Percentiles rank a stretch among this genome's conserved stretches.
These are phyloP conservation scores for Cryphonectria japonica DNA, from an alignment of 2,329 filamentous ascomycete species.

Conservation along the genomic window DNA sequence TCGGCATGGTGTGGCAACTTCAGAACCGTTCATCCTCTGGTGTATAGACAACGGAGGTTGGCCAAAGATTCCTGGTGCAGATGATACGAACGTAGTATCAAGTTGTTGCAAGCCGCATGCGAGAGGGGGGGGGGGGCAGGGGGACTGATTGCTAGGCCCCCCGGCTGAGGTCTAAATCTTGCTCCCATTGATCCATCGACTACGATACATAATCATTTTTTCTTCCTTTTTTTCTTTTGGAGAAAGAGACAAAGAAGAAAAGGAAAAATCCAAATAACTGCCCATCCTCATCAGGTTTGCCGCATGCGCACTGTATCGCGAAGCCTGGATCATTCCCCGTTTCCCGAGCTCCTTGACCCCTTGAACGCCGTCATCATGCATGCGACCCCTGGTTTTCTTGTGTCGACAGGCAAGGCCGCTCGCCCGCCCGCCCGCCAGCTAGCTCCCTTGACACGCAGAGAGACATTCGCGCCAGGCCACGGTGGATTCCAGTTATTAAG, in stretches of 20 bases:
- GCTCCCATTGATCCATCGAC: conserved; percentile 22
- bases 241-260: neutral
- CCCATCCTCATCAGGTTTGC: conserved; percentile 10
- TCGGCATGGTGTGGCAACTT: neutral
- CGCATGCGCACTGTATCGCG: conserved; percentile 16
- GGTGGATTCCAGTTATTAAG: neutral
- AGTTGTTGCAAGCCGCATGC: neutral
- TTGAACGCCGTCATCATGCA: conserved; percentile 31
- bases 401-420: neutral
- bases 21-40: neutral
- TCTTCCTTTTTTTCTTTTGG: neutral
- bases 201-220: conserved; percentile 24
- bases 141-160: neutral
- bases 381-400: conserved; percentile 9
- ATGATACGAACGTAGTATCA: conserved; percentile 22
- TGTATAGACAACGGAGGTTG: neutral
- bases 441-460: conserved; percentile 5
- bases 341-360: conserved; percentile 15
- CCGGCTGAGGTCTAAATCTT: conserved; percentile 16
- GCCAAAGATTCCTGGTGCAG: neutral
- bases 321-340: conserved; percentile 8
- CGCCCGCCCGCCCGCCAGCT: neutral
- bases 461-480: neutral
- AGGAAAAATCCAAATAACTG: conserved; percentile 3
- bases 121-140: neutral